These are phyloP conservation scores for Boechera stricta DNA, from an alignment of 345 rosid species.

Conservation along the genomic window DNA sequence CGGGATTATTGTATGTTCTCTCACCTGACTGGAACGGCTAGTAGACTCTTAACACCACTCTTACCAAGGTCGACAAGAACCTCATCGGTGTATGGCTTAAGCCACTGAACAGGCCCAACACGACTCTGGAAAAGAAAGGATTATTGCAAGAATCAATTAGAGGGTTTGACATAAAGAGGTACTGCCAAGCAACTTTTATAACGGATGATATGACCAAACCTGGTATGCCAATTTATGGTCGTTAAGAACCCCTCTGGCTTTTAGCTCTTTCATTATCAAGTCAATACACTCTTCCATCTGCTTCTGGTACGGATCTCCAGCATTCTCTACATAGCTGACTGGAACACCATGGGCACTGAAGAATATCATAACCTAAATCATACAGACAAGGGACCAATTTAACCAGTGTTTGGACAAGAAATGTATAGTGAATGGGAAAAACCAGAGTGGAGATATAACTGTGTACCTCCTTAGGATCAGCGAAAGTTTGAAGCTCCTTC, in stretches of 20 bases:
- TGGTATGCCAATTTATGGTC: slow-evolving; percentile 85
- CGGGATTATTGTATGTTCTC: slow-evolving; percentile 10
- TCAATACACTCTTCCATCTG: slow-evolving; percentile 94
- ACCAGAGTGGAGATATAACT: slow-evolving; percentile 23
- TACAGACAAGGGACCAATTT: slow-evolving; percentile 18
- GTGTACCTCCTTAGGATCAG: slow-evolving; percentile 73
- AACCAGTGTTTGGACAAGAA: not conserved
- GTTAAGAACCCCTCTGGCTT: slow-evolving; percentile 73
- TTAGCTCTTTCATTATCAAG: slow-evolving; percentile 84
- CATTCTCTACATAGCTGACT: slow-evolving; percentile 80
- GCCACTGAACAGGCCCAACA: slow-evolving; percentile 96
- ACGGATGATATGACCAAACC: slow-evolving; percentile 52
- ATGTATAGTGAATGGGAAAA: not conserved
- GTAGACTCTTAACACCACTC: slow-evolving; percentile 90
- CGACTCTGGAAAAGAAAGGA: slow-evolving; percentile 63
- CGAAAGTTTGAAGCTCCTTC: slow-evolving; percentile 70
- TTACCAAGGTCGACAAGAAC: slow-evolving; percentile 92
- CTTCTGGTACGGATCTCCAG: slow-evolving; percentile 92
- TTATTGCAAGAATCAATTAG: slow-evolving; percentile 11
- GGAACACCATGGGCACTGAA: slow-evolving; percentile 99
- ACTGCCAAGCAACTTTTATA: not conserved
- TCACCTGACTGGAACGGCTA: slow-evolving; percentile 93
- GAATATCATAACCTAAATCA: slow-evolving; percentile 78
- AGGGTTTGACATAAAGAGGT: slow-evolving; percentile 16
- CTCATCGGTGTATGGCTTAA: slow-evolving; percentile 95